Base-by-base conservation (phyloP, 1,284 basidiomycete species). In the Melampsora americana region DNA sequence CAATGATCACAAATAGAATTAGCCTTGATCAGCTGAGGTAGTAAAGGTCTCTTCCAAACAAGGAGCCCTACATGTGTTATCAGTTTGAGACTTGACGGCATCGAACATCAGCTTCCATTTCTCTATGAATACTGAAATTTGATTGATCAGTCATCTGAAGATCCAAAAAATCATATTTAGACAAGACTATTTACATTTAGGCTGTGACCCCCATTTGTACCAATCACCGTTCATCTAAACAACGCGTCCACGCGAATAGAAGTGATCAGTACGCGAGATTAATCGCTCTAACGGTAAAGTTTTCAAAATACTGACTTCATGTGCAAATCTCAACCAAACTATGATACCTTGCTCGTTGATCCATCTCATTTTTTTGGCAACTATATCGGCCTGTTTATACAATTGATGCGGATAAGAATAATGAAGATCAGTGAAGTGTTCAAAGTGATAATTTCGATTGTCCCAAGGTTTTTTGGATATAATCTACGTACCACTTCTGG, bases 321-420 rank as follows among this genome's bases (percentile, higher is more conserved):
- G 71, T 64, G 73, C 73, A 64, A 75, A 75, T 62, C 73, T 67
- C 26, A 75, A 32, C 73, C 73, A 75, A n/a, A 75, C 73, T 4
- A 53, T 62, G 28, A 75, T 68, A 6, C 66, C 66, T 30, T 62
- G 65, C 23, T 44, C 53, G 44, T 75, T 75, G 12, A 75, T 68
- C 65, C 18, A 69, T n/a, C 26, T 35, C 73, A 75, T 75, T 35
- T 75, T 75, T 11, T 61, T 69, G 11, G 66, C 73, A 35, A 75
- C 67, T 4, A 7, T n/a, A 3, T 75, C 66, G 30, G 73, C 73
- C 73, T 75, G 16, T 32, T 12, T 66, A 5, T 7, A 39, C 4
- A 18, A 26, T n/a, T 26, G n/a, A n/a, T n/a, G n/a, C n/a, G n/a
- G 23, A n/a, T 9, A 30, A 61, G 23, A 14, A 18, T 12, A 20